These are phyloP conservation scores for Microdochium nivale DNA, from an alignment of 2,329 filamentous ascomycete genomes.

Conservation along the genomic window DNA sequence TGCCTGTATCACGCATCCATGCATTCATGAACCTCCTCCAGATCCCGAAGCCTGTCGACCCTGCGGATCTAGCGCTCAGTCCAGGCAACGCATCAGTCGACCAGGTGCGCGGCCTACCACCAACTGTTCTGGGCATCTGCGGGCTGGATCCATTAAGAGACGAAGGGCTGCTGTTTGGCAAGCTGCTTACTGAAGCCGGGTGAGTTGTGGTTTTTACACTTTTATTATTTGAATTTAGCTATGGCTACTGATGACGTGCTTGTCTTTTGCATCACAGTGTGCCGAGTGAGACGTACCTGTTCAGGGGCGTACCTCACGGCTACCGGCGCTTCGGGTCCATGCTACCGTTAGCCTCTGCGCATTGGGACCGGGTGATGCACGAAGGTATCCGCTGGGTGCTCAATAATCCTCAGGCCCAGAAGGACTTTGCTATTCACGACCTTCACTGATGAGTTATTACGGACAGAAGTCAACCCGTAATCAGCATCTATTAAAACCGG, in stretches of 20 bases:
- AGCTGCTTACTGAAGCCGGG: slow-evolving; percentile 1
- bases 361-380: slow-evolving; percentile 4
- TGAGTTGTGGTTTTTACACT: not conserved
- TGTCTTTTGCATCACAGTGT: not conserved
- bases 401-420: not conserved
- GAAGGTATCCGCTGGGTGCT: slow-evolving; percentile 2
- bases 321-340: slow-evolving; percentile 1
- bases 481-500: too few species aligned
- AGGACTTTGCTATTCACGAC: not conserved
- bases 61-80: slow-evolving; percentile 26
- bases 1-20: slow-evolving; percentile 27
- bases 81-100: slow-evolving; percentile 20
- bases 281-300: slow-evolving; percentile 4
- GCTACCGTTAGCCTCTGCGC: not conserved
- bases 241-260: not conserved
- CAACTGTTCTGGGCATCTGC: slow-evolving; percentile 3
- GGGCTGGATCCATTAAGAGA: not conserved
- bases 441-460: not conserved
- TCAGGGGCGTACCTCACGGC: slow-evolving; percentile 4
- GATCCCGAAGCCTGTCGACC: slow-evolving; percentile 10
- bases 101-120: slow-evolving; percentile 2
- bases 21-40: slow-evolving; percentile 21
- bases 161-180: not conserved
- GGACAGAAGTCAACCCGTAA: too few species aligned
- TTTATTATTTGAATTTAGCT: not conserved